Evolutionary conservation across 768 basidiomycete species (phyloP).

Genomic region (Chiua virens): DNA sequence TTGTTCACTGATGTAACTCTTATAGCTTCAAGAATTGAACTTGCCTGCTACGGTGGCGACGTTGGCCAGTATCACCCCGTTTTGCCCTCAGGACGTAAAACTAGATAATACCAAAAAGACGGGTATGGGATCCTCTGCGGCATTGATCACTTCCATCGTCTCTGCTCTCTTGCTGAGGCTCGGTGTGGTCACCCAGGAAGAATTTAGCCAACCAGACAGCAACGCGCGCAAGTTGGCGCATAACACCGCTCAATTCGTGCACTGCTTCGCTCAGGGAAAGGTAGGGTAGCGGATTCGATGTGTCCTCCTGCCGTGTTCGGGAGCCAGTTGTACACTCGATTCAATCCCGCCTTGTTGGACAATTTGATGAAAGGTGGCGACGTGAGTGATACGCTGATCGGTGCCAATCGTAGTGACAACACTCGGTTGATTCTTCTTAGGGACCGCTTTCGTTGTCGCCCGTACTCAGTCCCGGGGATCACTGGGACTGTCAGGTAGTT

Average conservation of each 20-base stretch:
- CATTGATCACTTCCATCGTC: constrained; percentile 93
- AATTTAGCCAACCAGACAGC: constrained; percentile 44
- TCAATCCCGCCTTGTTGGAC: constrained; percentile 55
- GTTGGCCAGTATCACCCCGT: constrained; percentile 70
- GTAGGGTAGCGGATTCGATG: constrained; percentile 98
- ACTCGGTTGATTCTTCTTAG: constrained; percentile 8
- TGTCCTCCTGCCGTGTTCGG: constrained; percentile 92
- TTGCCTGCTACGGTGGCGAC: constrained; percentile 66
- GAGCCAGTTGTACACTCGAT: constrained; percentile 89
- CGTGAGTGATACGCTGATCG: constrained; percentile 14
- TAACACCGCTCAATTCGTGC: constrained; percentile 91
- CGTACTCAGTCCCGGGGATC: constrained; percentile 52
- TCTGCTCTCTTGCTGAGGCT: constrained; percentile 82
- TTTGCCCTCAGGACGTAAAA: constrained; percentile 64
- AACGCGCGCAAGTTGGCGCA: constrained; percentile 70
- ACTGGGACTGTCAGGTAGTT: constrained; percentile 70
- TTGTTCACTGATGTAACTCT: constrained; percentile 1
- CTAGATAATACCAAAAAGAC: constrained; percentile 94
- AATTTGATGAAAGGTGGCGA: constrained; percentile 22
- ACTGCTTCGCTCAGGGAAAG: constrained; percentile 97
- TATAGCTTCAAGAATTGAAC: constrained; percentile 59
- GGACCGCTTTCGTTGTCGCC: constrained; percentile 40
- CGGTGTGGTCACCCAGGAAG: constrained; percentile 51
- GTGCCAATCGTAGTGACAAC: neutral
- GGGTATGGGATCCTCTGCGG: constrained; percentile 94